Evolutionary conservation across 2,329 filamentous ascomycete genomes (phyloP), one percentile per base, ranked within the genome.

Genomic region (Grosmannia serpens): DNA sequence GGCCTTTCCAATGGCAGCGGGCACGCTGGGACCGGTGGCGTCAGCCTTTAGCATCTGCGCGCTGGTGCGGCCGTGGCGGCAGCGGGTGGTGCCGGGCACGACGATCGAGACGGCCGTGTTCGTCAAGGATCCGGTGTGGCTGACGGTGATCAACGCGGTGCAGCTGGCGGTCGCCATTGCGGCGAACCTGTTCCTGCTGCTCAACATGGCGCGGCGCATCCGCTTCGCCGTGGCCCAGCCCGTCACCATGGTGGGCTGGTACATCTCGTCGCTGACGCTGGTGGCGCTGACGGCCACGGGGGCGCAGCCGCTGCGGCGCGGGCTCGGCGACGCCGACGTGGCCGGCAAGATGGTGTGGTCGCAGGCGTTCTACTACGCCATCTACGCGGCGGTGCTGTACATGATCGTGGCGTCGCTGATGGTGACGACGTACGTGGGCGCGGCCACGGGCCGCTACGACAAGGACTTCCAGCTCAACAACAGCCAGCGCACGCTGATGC

Each of bases 31-130:
- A 1, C 91, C 91, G 0, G 81, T 95, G 11, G 91, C 91, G 3
- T 95, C 91, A 59, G 85, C 94, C 33, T 87, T 94, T 71, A 92
- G 87, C 59, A 90, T 96, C 60, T 90, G 88, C 61, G 89, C 91
- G 9, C 77, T 96, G n/a, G 88, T 89, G 1, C 85, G 84, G 31
- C 83, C 83, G 26, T 96, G 91, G 91, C 79, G 88, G 61, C 81
- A 86, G 68, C 75, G 75, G 54, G 71, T 81, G 6, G 68, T 70
- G 1, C 75, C 77, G 0, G 74, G 75, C 0, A 73, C 77, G 6
- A 68, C 77, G 1, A 67, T 79, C 7, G 72, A 78, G 11, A 66
- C 74, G 1, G 84, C 82, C 0, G 38, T 63, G 2, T 82, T 80
- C 27, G 77, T 87, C 58, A 47, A 64, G 0, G 90, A 95, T 69